Conservation (phyloP, 306 rosid genomes). For the Vigna unguiculata region DNA sequence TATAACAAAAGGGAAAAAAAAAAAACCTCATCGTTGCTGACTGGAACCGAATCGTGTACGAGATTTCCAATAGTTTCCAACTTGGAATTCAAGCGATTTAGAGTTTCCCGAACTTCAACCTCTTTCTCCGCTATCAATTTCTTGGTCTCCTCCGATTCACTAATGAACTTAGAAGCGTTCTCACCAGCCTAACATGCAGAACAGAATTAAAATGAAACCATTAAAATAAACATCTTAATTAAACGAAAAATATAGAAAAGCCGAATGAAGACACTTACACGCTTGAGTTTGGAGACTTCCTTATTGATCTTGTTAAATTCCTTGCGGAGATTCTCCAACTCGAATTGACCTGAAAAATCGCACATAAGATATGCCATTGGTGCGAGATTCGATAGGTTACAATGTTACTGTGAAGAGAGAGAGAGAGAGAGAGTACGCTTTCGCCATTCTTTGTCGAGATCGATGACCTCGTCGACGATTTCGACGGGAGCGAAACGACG, state of each 20-base stretch:
- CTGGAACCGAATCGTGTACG: conserved; percentile 86
- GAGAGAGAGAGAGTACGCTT: conserved; percentile 57
- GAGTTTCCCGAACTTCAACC: conserved; percentile 72
- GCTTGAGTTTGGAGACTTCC: conserved; percentile 72
- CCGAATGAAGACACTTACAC: conserved; percentile 46
- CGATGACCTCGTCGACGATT: conserved; percentile 77
- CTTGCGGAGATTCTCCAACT: conserved; percentile 73
- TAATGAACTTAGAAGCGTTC: conserved; percentile 65
- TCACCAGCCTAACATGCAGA: conserved; percentile 54
- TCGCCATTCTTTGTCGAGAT: conserved; percentile 92
- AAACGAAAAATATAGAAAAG: neutral
- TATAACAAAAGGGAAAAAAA: neutral
- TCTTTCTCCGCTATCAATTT: conserved; percentile 72
- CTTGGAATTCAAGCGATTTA: conserved; percentile 58
- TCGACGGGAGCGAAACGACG: conserved; percentile 90
- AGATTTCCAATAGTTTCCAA: conserved; percentile 88
- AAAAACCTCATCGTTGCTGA: conserved; percentile 78
- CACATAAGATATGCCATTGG: neutral
- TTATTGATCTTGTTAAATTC: conserved; percentile 83
- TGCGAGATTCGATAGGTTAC: neutral
- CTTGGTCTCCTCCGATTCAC: conserved; percentile 71
- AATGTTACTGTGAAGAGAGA: neutral
- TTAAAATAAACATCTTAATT: neutral
- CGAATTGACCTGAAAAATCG: conserved; percentile 64
- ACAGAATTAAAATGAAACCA: neutral